Conservation (phyloP, 108 stramenopile genomes). For the Parietichytrium sp. region DNA sequence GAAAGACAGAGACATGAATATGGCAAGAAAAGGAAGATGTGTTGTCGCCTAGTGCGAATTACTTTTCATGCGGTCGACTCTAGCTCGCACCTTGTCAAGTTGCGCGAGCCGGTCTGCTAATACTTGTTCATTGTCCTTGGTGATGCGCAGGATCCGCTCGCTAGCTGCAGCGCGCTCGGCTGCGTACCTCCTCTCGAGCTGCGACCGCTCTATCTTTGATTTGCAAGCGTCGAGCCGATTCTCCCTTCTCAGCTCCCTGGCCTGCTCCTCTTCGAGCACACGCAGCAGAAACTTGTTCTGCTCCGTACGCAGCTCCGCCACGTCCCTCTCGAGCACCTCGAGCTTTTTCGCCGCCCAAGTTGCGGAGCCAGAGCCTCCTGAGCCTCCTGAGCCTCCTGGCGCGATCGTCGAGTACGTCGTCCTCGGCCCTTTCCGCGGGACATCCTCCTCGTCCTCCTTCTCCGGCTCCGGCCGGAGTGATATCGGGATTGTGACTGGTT, state of each 20-base stretch:
- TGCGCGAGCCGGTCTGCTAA: background rate
- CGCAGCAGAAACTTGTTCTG: slow-evolving; percentile 6
- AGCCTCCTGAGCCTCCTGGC: background rate
- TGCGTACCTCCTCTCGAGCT: background rate
- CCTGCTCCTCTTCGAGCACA: slow-evolving; percentile 15
- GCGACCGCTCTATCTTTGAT: background rate
- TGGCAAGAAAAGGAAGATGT: too few species aligned
- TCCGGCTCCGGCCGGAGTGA: background rate
- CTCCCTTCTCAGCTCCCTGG: background rate
- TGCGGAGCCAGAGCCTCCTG: background rate
- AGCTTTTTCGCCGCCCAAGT: background rate
- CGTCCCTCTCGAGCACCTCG: background rate
- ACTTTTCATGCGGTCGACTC: too few species aligned
- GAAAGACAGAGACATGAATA: too few species aligned
- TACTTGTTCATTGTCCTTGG: slow-evolving; percentile 25
- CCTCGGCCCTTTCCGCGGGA: too few species aligned
- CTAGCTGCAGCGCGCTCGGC: slow-evolving; percentile 2
- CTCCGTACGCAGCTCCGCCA: too few species aligned
- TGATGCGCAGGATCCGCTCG: slow-evolving; percentile 33
- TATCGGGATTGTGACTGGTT: background rate
- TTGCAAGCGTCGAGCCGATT: background rate
- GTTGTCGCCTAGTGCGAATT: too few species aligned
- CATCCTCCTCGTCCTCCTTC: background rate
- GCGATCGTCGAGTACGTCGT: too few species aligned
- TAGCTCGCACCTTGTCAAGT: too few species aligned